Conservation (phyloP, 441 rosid species). For the Isatis lusitanica region DNA sequence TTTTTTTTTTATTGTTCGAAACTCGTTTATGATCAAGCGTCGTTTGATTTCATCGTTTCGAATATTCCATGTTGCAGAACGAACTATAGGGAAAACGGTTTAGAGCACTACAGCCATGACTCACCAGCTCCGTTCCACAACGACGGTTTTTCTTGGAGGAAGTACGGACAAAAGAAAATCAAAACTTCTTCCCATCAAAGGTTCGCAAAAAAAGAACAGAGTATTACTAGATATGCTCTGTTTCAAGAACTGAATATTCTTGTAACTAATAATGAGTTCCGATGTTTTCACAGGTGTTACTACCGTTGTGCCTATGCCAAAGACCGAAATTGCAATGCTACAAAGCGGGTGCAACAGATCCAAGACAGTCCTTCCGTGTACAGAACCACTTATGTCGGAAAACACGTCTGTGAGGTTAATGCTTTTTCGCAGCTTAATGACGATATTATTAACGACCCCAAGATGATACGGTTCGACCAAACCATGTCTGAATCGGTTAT, state of each 20-base stretch:
- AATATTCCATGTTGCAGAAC: not conserved
- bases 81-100: not conserved
- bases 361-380: slow-evolving; percentile 28
- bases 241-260: not conserved
- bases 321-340: slow-evolving; percentile 22
- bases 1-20: no score
- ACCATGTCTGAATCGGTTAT: not conserved
- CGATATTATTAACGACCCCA: not conserved
- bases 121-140: not conserved
- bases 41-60: not conserved
- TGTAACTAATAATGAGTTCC: not conserved
- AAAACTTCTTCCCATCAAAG: slow-evolving; percentile 14
- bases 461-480: slow-evolving; percentile 19
- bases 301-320: slow-evolving; percentile 22
- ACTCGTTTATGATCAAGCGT: not conserved
- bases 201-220: not conserved
- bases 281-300: slow-evolving; percentile 6
- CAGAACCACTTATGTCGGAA: slow-evolving; percentile 16
- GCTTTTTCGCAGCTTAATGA: not conserved
- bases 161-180: slow-evolving; percentile 32
- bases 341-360: slow-evolving; percentile 26
- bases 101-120: not conserved
- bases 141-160: slow-evolving; percentile 22
- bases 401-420: not conserved
- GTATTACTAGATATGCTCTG: not conserved